Conservation (phyloP, 2,329 filamentous ascomycete species). For the Cercospora beticola region DNA sequence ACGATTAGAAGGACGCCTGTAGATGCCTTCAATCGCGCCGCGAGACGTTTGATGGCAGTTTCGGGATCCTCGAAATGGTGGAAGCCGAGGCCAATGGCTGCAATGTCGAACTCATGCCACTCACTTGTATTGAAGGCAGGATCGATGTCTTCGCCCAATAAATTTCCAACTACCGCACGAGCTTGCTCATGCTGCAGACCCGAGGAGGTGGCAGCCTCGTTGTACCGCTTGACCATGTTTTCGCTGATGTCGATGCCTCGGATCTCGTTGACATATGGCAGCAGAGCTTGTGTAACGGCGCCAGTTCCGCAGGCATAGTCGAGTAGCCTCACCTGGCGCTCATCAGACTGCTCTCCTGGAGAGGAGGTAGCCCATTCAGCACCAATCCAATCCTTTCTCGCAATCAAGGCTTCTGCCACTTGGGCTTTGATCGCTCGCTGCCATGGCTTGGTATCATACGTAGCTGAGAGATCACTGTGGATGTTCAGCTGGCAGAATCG, state of each 20-base stretch:
- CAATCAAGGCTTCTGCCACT: constrained; percentile 32
- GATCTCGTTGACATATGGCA: constrained; percentile 33
- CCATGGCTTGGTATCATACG: constrained; percentile 37
- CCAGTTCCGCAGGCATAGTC: constrained; percentile 41
- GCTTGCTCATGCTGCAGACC: constrained; percentile 31
- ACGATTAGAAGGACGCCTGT: constrained; percentile 31
- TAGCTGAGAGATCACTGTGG: constrained; percentile 33
- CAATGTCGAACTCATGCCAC: constrained; percentile 46
- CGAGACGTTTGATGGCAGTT: constrained; percentile 31
- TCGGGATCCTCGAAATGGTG: constrained; percentile 45
- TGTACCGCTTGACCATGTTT: constrained; percentile 37
- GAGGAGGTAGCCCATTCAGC: constrained; percentile 26
- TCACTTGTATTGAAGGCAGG: constrained; percentile 31
- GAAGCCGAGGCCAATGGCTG: constrained; percentile 46
- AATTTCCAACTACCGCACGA: constrained; percentile 38
- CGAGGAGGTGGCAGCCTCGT: constrained; percentile 28
- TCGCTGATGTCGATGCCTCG: constrained; percentile 37
- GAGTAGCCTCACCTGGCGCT: constrained; percentile 29
- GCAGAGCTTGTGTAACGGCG: constrained; percentile 35
- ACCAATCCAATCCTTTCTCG: constrained; percentile 34
- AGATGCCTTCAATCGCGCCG: constrained; percentile 30
- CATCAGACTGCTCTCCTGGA: not conserved
- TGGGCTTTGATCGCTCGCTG: constrained; percentile 34
- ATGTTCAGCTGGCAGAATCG: not conserved
- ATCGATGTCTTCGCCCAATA: constrained; percentile 30